phyloP scores from a whole-genome alignment of 352 stramenopile species.

The Stramenopiles sp. region DNA sequence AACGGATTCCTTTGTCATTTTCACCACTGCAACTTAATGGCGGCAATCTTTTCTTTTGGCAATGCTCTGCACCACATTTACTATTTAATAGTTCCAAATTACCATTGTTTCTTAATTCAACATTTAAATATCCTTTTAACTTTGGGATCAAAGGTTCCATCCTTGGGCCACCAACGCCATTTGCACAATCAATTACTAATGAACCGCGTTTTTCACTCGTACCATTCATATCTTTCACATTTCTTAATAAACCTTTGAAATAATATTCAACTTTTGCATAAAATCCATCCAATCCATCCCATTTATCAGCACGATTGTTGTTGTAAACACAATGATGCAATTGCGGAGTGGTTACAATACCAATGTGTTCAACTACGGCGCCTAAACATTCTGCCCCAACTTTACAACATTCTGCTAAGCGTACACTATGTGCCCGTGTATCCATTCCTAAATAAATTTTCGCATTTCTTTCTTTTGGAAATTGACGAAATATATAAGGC shows the following conservation, averaged over 20 bases:
- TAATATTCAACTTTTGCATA: no score
- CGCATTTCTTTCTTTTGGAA: slow-evolving; percentile 51
- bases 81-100: slow-evolving; percentile 76
- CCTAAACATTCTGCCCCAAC: slow-evolving; percentile 60
- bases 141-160: no score
- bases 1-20: slow-evolving; percentile 26
- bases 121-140: no score
- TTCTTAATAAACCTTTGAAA: no score
- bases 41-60: slow-evolving; percentile 73
- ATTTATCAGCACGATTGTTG: no score
- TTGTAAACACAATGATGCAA: slow-evolving; percentile 89
- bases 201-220: slow-evolving; percentile 49
- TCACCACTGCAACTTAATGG: no score
- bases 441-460: slow-evolving; percentile 72
- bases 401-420: slow-evolving; percentile 57
- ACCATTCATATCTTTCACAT: no score
- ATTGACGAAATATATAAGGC: slow-evolving; percentile 35
- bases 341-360: slow-evolving; percentile 84
- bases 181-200: slow-evolving; percentile 34
- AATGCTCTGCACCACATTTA: slow-evolving; percentile 82
- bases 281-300: no score
- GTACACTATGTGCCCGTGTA: slow-evolving; percentile 54
- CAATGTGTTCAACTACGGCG: slow-evolving; percentile 74
- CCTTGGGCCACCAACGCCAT: slow-evolving; percentile 20
- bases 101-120: no score